phyloP scores from a whole-genome alignment of 1,139 yeast species.

The Hanseniaspora uvarum region DNA sequence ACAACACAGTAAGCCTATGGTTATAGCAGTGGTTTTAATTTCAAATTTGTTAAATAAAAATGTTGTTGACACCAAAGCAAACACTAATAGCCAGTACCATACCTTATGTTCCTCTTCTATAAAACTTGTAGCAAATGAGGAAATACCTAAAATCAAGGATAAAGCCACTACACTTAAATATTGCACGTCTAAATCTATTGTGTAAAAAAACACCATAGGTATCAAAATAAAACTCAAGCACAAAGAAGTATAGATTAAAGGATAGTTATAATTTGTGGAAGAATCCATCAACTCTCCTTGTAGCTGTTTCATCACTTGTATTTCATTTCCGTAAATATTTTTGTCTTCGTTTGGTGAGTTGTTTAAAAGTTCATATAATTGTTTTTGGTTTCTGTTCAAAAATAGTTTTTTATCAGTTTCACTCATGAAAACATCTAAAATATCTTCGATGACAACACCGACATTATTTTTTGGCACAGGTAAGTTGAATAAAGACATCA shows the following conservation, averaged over 20 bases:
- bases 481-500: conserved; percentile 59
- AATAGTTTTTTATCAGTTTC: conserved; percentile 32
- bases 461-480: conserved; percentile 81
- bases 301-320: conserved; percentile 38
- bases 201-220: conserved; percentile 16
- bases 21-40: conserved; percentile 22
- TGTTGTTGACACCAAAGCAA: conserved; percentile 19
- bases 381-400: conserved; percentile 52
- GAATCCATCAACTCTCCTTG: conserved; percentile 53
- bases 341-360: conserved; percentile 7
- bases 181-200: not conserved
- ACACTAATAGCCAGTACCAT: conserved; percentile 74
- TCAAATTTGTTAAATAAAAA: not conserved
- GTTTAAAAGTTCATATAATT: conserved; percentile 36
- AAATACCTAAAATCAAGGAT: conserved; percentile 32
- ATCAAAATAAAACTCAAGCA: conserved; percentile 24
- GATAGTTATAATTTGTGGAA: conserved; percentile 64
- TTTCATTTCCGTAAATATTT: conserved; percentile 21
- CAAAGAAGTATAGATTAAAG: conserved; percentile 43
- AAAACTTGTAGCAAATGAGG: conserved; percentile 74
- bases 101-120: conserved; percentile 96
- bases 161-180: conserved; percentile 21
- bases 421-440: conserved; percentile 46
- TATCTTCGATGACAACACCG: conserved; percentile 56
- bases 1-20: conserved; percentile 31